These are phyloP conservation scores for Entonaema liquescens DNA, from an alignment of 495 filamentous ascomycete genomes.

Conservation along the genomic window DNA sequence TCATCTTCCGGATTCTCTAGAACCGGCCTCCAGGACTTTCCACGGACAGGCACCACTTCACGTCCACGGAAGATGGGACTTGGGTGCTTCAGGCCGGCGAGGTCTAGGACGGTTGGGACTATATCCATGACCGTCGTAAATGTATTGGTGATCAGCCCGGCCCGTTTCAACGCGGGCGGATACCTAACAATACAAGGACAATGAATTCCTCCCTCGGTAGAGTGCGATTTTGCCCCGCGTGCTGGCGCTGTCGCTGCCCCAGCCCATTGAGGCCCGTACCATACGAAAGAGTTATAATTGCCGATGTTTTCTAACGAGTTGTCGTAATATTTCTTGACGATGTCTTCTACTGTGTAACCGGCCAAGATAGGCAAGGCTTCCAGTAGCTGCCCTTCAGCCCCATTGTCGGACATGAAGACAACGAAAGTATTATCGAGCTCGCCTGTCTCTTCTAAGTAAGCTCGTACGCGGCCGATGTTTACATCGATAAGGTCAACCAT, in stretches of 20 bases:
- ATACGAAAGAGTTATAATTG: constrained; percentile 67
- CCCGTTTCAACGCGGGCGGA: constrained; percentile 44
- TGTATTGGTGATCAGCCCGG: constrained; percentile 58
- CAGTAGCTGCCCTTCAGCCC: constrained; percentile 69
- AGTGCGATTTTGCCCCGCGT: constrained; percentile 69
- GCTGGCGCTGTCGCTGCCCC: constrained; percentile 70
- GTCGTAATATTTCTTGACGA: constrained; percentile 69
- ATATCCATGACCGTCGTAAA: constrained; percentile 74
- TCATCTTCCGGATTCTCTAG: constrained; percentile 48
- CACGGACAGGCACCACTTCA: constrained; percentile 65
- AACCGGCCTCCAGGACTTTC: constrained; percentile 46
- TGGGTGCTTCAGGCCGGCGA: constrained; percentile 67
- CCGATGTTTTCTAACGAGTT: constrained; percentile 70
- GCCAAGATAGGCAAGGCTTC: constrained; percentile 65
- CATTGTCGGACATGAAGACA: constrained; percentile 71
- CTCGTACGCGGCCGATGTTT: constrained; percentile 67
- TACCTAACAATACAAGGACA: constrained; percentile 66
- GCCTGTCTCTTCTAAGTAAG: constrained; percentile 62
- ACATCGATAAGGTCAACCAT: constrained; percentile 71
- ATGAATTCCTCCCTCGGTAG: constrained; percentile 68
- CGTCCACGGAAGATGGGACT: constrained; percentile 63
- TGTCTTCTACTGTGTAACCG: constrained; percentile 56
- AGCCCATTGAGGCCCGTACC: constrained; percentile 73
- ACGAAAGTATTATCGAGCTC: constrained; percentile 72
- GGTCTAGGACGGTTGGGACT: constrained; percentile 66